Conservation (phyloP, 2,329 filamentous ascomycete genomes). For the Bretziella fagacearum region DNA sequence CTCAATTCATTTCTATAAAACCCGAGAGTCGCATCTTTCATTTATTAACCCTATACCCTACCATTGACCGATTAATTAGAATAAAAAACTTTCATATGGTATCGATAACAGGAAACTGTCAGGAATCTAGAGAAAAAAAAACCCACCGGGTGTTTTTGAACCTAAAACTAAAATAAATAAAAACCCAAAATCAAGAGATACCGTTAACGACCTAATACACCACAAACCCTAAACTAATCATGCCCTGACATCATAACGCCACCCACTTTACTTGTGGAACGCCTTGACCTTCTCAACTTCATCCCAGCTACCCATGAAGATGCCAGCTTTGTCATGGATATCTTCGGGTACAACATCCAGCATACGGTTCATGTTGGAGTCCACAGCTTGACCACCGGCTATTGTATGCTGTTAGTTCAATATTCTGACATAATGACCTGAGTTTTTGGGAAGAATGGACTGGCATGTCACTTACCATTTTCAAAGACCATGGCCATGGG, state of each 20-base stretch:
- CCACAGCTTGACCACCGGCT: conserved; percentile 84
- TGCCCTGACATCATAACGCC: conserved; percentile 1
- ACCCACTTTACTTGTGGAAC: conserved; percentile 41
- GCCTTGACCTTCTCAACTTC: conserved; percentile 92
- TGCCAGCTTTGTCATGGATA: conserved; percentile 90
- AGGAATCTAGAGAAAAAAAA: no score
- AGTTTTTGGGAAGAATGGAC: neutral
- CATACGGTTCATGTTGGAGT: conserved; percentile 84
- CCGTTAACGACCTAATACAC: neutral
- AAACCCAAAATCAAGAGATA: neutral
- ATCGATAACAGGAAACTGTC: no score
- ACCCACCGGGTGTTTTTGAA: neutral
- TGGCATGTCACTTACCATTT: conserved; percentile 53
- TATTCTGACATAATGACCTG: no score
- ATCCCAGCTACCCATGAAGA: conserved; percentile 87
- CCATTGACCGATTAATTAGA: no score
- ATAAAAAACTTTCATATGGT: no score
- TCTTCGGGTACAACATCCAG: conserved; percentile 73
- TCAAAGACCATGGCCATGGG: conserved; percentile 99
- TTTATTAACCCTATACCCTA: no score
- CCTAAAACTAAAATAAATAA: neutral
- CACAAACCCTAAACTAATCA: neutral
- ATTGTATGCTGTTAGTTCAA: conserved; percentile 19
- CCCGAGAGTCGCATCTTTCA: no score
- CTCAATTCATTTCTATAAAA: no score